Evolutionary conservation across 1,139 yeast genomes (phyloP).

Genomic region (Candida mesenterica): DNA sequence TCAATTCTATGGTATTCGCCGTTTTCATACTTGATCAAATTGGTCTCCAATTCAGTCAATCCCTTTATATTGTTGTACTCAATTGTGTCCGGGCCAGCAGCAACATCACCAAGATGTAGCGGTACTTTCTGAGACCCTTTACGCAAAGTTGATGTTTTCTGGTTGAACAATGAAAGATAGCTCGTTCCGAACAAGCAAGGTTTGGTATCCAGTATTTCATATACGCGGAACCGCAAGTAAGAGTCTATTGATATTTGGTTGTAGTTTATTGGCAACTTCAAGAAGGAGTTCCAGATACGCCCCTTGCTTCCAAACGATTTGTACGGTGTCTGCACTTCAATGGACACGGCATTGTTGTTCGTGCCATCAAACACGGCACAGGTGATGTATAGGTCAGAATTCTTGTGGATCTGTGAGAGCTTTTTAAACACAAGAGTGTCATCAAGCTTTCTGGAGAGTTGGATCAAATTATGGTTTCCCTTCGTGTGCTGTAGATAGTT

Average conservation of each 20-base stretch:
- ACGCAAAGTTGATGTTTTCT: conserved; percentile 27
- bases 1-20: conserved; percentile 61
- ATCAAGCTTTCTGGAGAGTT: conserved; percentile 49
- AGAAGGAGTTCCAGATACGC: conserved; percentile 54
- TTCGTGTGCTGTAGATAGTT: conserved; percentile 14
- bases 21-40: conserved; percentile 62
- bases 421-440: conserved; percentile 52
- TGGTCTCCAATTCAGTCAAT: conserved; percentile 44
- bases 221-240: conserved; percentile 58
- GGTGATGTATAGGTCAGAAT: conserved; percentile 63
- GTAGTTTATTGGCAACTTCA: conserved; percentile 67
- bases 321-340: conserved; percentile 67
- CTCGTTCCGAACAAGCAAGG: conserved; percentile 58
- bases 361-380: conserved; percentile 55
- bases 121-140: conserved; percentile 41
- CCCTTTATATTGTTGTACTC: conserved; percentile 25
- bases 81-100: conserved; percentile 7
- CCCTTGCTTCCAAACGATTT: conserved; percentile 51
- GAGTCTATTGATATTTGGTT: conserved; percentile 66
- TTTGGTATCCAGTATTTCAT: conserved; percentile 60
- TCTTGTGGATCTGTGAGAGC: conserved; percentile 48
- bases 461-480: conserved; percentile 13
- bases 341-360: conserved; percentile 61
- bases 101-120: conserved; percentile 13
- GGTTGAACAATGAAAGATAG: conserved; percentile 57